Percentiles rank a stretch among this genome's conserved stretches.
Evolutionary conservation across 2,329 filamentous ascomycete genomes (phyloP).

Genomic region (Ciborinia camelliae): DNA sequence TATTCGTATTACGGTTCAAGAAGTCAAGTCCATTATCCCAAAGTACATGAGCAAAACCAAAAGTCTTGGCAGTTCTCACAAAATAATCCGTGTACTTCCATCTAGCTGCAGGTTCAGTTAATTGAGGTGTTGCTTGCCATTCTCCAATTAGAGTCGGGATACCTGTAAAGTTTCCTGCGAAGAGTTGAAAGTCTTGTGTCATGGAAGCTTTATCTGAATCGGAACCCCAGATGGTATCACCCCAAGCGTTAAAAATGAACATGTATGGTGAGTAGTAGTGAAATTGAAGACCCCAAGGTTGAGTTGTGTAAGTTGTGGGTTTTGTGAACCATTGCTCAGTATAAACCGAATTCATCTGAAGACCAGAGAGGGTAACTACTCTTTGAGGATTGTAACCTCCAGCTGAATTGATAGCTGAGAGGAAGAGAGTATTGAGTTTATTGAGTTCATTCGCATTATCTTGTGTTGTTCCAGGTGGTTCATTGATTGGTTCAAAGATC

Average conservation of each 20-base stretch:
- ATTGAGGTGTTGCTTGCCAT: constrained; percentile 49
- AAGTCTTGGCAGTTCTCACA: constrained; percentile 46
- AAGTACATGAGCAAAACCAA: constrained; percentile 50
- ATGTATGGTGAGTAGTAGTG: constrained; percentile 59
- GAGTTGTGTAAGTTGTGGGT: constrained; percentile 48
- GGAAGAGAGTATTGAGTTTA: constrained; percentile 54
- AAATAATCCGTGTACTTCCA: constrained; percentile 58
- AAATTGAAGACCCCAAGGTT: constrained; percentile 57
- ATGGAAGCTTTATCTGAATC: constrained; percentile 50
- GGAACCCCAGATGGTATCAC: constrained; percentile 58
- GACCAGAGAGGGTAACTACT: constrained; percentile 54
- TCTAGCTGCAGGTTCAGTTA: constrained; percentile 52
- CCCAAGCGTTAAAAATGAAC: constrained; percentile 50
- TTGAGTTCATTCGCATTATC: constrained; percentile 51
- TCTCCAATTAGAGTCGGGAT: constrained; percentile 57
- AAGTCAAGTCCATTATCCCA: constrained; percentile 60
- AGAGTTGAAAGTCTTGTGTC: constrained; percentile 47
- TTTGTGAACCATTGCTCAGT: constrained; percentile 53
- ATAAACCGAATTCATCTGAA: constrained; percentile 49
- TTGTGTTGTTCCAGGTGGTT: constrained; percentile 51
- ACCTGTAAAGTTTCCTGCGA: constrained; percentile 53
- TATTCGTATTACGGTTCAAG: constrained; percentile 47
- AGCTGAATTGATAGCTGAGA: constrained; percentile 50
- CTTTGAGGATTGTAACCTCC: constrained; percentile 54
- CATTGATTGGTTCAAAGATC: constrained; percentile 58